Evolutionary conservation across 371 early-diverging fungal genomes (phyloP).

Genomic region (Saksenaea oblongispora): DNA sequence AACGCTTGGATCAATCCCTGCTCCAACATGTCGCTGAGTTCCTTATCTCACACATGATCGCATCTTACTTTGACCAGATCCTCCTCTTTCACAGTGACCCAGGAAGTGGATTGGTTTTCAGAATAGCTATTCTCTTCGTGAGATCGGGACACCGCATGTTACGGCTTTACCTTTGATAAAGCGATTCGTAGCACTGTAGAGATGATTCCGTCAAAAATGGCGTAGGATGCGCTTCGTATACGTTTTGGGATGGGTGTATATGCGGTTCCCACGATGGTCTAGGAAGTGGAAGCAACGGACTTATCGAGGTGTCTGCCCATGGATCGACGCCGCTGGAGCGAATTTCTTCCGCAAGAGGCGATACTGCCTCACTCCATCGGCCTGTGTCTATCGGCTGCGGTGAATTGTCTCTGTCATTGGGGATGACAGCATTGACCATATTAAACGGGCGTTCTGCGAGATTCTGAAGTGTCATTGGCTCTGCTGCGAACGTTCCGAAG

Average conservation of each 20-base stretch:
- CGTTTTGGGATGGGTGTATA: background rate
- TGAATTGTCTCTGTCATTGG: background rate
- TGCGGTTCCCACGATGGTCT: background rate
- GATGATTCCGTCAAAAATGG: constrained; percentile 49
- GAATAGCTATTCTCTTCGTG: background rate
- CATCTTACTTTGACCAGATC: constrained; percentile 27
- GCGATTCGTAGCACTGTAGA: constrained; percentile 27
- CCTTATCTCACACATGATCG: background rate
- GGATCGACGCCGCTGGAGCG: background rate
- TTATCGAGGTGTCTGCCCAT: background rate
- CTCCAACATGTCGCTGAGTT: background rate
- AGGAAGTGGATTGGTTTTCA: background rate
- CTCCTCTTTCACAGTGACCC: constrained; percentile 11
- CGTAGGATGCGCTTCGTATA: background rate
- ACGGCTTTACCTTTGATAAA: constrained; percentile 29
- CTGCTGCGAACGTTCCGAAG: background rate
- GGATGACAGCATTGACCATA: background rate
- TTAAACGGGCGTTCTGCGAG: background rate
- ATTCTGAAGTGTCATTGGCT: background rate
- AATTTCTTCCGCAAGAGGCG: background rate
- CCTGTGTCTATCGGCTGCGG: background rate
- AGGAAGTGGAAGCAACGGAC: background rate
- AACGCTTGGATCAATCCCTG: constrained; percentile 22
- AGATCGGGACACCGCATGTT: background rate
- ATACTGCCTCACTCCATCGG: background rate